These are phyloP conservation scores for Nakazawaea wickerhamii DNA, from an alignment of 805 yeast genomes.

Conservation along the genomic window DNA sequence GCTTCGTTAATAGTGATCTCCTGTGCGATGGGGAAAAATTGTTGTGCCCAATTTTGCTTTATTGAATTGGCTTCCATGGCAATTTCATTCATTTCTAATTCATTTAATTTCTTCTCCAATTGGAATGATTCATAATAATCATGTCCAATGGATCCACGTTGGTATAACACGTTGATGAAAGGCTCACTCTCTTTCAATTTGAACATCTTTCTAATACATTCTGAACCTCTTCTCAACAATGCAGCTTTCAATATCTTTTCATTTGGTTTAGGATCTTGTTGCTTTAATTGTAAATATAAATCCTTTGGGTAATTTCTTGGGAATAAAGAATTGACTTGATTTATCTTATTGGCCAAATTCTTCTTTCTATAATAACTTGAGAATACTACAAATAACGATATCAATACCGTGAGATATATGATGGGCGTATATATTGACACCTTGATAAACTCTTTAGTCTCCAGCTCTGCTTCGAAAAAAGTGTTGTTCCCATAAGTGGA, in stretches of 20 bases:
- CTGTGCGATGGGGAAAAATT: slow-evolving; percentile 71
- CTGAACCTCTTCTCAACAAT: slow-evolving; percentile 69
- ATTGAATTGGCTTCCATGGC: slow-evolving; percentile 67
- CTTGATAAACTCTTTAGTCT: slow-evolving; percentile 17
- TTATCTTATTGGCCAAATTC: slow-evolving; percentile 34
- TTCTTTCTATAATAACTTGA: slow-evolving; percentile 61
- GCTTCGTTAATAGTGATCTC: slow-evolving; percentile 94
- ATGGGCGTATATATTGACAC: slow-evolving; percentile 69
- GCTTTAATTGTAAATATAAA: slow-evolving; percentile 55
- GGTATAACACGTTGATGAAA: slow-evolving; percentile 64
- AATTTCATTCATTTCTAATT: slow-evolving; percentile 72
- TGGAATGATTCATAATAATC: slow-evolving; percentile 77
- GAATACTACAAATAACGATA: slow-evolving; percentile 63
- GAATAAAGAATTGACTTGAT: slow-evolving; percentile 68
- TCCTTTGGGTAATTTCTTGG: slow-evolving; percentile 60
- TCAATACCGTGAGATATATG: slow-evolving; percentile 63
- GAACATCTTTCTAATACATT: slow-evolving; percentile 77
- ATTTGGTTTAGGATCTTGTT: slow-evolving; percentile 55
- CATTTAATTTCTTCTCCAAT: slow-evolving; percentile 72
- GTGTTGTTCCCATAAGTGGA: neutral
- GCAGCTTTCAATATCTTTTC: slow-evolving; percentile 74
- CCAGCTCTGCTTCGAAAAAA: neutral
- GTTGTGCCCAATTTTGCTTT: slow-evolving; percentile 77
- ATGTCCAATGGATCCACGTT: slow-evolving; percentile 88
- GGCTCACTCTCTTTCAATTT: slow-evolving; percentile 77